Evolutionary conservation across 2,329 filamentous ascomycete species (phyloP).

Genomic region (Mariannaea sp.): DNA sequence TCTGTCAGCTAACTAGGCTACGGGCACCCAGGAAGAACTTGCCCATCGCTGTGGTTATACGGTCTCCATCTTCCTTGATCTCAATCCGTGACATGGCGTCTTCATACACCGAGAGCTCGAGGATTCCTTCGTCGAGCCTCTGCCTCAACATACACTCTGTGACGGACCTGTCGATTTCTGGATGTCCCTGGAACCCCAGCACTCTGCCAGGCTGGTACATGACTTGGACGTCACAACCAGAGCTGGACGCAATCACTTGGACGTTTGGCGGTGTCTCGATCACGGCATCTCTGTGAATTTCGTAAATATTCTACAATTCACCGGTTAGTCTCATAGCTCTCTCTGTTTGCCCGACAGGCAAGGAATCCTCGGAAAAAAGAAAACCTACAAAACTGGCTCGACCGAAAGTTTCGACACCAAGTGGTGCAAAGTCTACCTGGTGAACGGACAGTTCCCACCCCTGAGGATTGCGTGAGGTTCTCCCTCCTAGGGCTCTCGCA

Average conservation of each 20-base stretch:
- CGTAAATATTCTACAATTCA: constrained; percentile 8
- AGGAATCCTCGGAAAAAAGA: background rate
- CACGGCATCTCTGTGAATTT: constrained; percentile 21
- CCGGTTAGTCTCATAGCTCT: background rate
- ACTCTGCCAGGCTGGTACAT: constrained; percentile 18
- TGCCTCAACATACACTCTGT: constrained; percentile 13
- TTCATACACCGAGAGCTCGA: background rate
- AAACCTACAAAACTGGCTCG: constrained; percentile 10
- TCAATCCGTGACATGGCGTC: constrained; percentile 16
- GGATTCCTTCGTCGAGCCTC: constrained; percentile 8
- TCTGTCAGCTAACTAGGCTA: too few relatives aligned
- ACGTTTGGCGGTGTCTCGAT: constrained; percentile 9
- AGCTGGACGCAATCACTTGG: constrained; percentile 15
- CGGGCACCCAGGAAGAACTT: constrained; percentile 9
- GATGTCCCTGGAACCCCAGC: constrained; percentile 20
- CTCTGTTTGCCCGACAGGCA: too few relatives aligned
- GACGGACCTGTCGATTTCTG: constrained; percentile 17
- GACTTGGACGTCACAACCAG: constrained; percentile 16
- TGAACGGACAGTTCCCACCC: constrained; percentile 22
- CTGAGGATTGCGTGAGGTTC: constrained; percentile 9
- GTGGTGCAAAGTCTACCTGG: constrained; percentile 1
- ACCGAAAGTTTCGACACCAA: constrained; percentile 16
- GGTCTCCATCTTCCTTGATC: constrained; percentile 16
- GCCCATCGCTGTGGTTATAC: constrained; percentile 8
- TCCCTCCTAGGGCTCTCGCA: constrained; percentile 22